Evolutionary conservation across 768 basidiomycete genomes (phyloP).

Genomic region (Podaxis carcinomalis): DNA sequence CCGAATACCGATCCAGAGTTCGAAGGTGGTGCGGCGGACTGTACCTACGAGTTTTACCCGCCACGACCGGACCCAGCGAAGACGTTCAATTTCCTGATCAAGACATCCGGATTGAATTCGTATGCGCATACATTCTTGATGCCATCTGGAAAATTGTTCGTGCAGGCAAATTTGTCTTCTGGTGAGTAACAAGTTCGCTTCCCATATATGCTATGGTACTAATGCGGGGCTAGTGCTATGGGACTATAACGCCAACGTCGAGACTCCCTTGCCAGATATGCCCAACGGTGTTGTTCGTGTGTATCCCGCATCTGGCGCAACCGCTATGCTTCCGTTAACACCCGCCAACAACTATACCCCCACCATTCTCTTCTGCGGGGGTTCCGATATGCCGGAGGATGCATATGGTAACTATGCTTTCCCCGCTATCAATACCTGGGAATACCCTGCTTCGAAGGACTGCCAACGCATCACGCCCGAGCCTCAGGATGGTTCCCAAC

Average conservation of each 20-base stretch:
- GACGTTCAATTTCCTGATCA: slow-evolving; percentile 62
- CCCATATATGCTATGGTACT: background rate
- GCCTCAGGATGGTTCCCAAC: slow-evolving; percentile 59
- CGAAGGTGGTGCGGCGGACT: slow-evolving; percentile 68
- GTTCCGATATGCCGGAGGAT: slow-evolving; percentile 68
- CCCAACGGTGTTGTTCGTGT: slow-evolving; percentile 71
- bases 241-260: slow-evolving; percentile 53
- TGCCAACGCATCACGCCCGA: slow-evolving; percentile 88
- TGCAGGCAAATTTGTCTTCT: slow-evolving; percentile 80
- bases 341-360: slow-evolving; percentile 85
- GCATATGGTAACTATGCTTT: slow-evolving; percentile 75
- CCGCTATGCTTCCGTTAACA: slow-evolving; percentile 87
- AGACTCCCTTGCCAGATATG: slow-evolving; percentile 68
- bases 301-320: slow-evolving; percentile 87
- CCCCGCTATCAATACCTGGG: slow-evolving; percentile 72
- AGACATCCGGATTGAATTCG: slow-evolving; percentile 75
- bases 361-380: slow-evolving; percentile 89
- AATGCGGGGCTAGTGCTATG: slow-evolving; percentile 29
- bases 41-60: slow-evolving; percentile 83
- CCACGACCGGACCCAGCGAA: slow-evolving; percentile 42
- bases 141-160: slow-evolving; percentile 71
- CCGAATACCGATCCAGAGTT: slow-evolving; percentile 58
- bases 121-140: slow-evolving; percentile 75
- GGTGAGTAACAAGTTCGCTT: slow-evolving; percentile 37
- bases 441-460: slow-evolving; percentile 62